These are phyloP conservation scores for Primulina tabacum DNA, from an alignment of 257 asterid genomes.

Conservation along the genomic window DNA sequence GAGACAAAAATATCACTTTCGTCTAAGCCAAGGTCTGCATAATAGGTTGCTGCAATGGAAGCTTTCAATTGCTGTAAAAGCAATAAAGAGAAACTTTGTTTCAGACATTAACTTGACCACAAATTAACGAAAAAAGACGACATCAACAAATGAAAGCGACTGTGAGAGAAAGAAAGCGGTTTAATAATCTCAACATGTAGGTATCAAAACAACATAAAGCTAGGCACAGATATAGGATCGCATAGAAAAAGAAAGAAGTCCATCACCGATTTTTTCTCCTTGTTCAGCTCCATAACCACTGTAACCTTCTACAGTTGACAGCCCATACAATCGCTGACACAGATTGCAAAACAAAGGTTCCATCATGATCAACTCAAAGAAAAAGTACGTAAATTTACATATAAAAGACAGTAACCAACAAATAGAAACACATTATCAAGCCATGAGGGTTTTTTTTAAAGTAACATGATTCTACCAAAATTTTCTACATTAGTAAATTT, in stretches of 20 bases:
- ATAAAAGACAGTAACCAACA: background rate
- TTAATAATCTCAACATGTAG: background rate
- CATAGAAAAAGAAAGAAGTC: constrained; percentile 8
- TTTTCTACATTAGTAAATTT: constrained; percentile 4
- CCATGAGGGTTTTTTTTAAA: too few species aligned
- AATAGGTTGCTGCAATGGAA: constrained; percentile 81
- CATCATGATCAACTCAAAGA: constrained; percentile 18
- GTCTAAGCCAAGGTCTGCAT: constrained; percentile 78
- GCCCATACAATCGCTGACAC: constrained; percentile 60
- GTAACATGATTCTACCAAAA: background rate
- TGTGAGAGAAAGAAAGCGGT: background rate
- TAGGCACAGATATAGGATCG: background rate
- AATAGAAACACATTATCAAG: background rate
- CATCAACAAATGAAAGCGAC: background rate
- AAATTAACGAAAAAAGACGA: constrained; percentile 20
- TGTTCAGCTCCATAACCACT: constrained; percentile 98
- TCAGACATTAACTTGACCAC: constrained; percentile 1
- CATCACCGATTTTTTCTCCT: constrained; percentile 77
- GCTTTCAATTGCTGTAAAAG: constrained; percentile 69
- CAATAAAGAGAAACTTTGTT: constrained; percentile 5
- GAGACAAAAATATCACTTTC: constrained; percentile 92
- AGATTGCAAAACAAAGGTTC: constrained; percentile 12
- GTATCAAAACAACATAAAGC: background rate
- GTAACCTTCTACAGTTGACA: constrained; percentile 85
- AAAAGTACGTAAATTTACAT: background rate